Percentiles rank a stretch among this genome's conserved stretches.
Evolutionary conservation across 192 early-diverging fungal genomes (phyloP).

Genomic region (Backusella liffmaniae): DNA sequence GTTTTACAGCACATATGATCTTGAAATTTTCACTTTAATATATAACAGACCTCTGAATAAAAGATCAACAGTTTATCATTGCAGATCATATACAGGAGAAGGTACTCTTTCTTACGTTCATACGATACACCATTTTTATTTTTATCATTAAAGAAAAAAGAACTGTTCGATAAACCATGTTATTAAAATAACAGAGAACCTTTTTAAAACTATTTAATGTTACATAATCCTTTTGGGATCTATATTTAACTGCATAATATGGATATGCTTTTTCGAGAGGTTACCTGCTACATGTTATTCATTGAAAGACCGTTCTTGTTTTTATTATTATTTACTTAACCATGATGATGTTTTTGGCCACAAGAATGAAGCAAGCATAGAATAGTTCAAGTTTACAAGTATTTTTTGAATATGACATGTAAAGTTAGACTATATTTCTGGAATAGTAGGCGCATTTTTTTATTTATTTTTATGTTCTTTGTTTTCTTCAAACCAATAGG

Average conservation of each 20-base stretch:
- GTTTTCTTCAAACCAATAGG: not conserved
- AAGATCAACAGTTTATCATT: not conserved
- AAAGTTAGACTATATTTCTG: not conserved
- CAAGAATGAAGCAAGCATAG: not conserved
- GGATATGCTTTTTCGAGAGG: not conserved
- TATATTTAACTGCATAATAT: not conserved
- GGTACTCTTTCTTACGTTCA: not conserved
- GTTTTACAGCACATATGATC: not conserved
- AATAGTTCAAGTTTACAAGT: not conserved
- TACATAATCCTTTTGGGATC: not conserved
- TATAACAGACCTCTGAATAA: not conserved
- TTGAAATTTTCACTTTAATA: not conserved
- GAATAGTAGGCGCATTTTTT: not conserved
- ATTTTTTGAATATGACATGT: not conserved
- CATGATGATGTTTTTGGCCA: not conserved
- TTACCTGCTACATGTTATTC: not conserved
- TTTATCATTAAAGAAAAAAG: not conserved
- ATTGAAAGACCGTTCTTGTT: not conserved
- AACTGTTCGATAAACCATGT: not conserved
- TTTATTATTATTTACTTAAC: not conserved
- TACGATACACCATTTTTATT: not conserved
- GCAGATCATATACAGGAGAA: not conserved
- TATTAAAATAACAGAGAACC: not conserved
- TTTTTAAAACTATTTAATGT: not conserved
- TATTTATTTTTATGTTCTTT: not conserved